Evolutionary conservation across 768 basidiomycete species (phyloP).

Genomic region (Lactarius indigo): DNA sequence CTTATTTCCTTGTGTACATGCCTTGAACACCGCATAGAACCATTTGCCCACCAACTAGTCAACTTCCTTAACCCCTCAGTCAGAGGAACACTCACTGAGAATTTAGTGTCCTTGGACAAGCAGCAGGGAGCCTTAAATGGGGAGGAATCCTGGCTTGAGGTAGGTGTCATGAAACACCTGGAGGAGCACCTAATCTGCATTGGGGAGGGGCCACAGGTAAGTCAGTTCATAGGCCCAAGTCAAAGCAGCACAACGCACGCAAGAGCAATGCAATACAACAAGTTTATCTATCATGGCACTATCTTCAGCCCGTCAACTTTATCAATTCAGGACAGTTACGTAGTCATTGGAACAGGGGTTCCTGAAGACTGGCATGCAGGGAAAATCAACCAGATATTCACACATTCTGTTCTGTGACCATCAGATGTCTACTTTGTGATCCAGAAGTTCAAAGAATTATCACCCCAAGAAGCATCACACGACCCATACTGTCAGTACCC

Average conservation of each 20-base stretch:
- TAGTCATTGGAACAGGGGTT: not conserved
- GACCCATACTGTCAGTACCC: not conserved
- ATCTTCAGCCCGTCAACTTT: not conserved
- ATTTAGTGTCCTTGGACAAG: not conserved
- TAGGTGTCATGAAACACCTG: not conserved
- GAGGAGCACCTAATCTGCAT: not conserved
- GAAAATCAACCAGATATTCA: conserved; percentile 7
- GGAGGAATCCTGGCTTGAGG: not conserved
- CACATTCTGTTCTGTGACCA: not conserved
- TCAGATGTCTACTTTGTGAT: conserved; percentile 3
- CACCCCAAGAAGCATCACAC: not conserved
- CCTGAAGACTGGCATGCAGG: conserved; percentile 4
- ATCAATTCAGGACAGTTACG: not conserved
- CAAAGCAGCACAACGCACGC: not conserved
- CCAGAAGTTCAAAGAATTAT: not conserved
- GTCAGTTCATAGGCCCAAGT: not conserved
- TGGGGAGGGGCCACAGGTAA: not conserved
- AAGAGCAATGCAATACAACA: not conserved
- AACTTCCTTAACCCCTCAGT: not conserved
- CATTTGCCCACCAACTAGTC: not conserved
- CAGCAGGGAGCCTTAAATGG: not conserved
- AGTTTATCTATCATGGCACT: not conserved
- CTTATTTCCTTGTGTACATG: not conserved
- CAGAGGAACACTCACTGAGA: not conserved
- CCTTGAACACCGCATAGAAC: not conserved